phyloP scores from a whole-genome alignment of 1,284 basidiomycete genomes.

The Cryptococcus deneoformans region DNA sequence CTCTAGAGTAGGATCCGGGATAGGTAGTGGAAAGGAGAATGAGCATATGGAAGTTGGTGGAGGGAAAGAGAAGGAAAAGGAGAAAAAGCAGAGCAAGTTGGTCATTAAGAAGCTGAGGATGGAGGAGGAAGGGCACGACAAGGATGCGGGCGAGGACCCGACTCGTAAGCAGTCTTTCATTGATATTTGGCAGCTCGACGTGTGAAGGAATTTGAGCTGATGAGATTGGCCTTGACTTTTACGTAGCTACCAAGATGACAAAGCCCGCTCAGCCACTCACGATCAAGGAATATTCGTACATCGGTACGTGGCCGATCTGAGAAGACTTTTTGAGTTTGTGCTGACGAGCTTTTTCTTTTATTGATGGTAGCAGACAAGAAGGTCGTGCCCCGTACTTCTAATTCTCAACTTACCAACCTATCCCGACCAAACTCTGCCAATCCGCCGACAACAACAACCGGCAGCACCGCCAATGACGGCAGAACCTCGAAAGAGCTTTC shows the following conservation, averaged over 20 bases:
- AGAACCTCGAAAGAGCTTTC: conserved; percentile 3
- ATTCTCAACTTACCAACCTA: conserved; percentile 13
- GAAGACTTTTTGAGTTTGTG: too few species aligned
- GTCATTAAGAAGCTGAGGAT: conserved; percentile 21
- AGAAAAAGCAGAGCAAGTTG: conserved; percentile 18
- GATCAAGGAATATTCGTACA: conserved; percentile 17
- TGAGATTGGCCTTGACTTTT: not conserved
- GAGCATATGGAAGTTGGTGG: not conserved
- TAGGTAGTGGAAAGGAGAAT: conserved; percentile 13
- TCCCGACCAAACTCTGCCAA: conserved; percentile 9
- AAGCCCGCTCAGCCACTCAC: conserved; percentile 34
- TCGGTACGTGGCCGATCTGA: conserved; percentile 14
- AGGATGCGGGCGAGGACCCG: conserved; percentile 19
- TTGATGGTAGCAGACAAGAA: conserved; percentile 15
- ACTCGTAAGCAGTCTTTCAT: conserved; percentile 25
- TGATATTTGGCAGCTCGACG: too few species aligned
- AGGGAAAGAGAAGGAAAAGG: not conserved
- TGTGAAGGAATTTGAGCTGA: too few species aligned
- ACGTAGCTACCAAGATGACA: conserved; percentile 29
- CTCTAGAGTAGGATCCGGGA: not conserved
- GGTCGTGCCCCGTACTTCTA: conserved; percentile 17
- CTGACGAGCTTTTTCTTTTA: not conserved
- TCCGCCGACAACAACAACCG: not conserved
- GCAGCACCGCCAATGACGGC: not conserved
- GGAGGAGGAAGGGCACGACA: conserved; percentile 10